Evolutionary conservation across 257 asterid genomes (phyloP).

Genomic region (Solanum lycopersicoides): DNA sequence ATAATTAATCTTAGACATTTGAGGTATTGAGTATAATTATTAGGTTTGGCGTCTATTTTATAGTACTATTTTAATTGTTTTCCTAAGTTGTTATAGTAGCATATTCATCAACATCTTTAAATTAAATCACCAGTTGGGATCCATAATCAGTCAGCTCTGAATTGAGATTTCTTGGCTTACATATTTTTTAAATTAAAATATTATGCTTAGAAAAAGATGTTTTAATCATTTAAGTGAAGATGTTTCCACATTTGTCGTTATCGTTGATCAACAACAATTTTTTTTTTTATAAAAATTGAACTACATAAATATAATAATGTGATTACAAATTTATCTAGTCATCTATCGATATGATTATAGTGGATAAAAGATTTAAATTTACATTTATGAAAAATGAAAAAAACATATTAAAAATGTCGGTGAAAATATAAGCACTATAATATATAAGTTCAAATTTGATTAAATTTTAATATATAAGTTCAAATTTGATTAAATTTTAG

Average conservation of each 20-base stretch:
- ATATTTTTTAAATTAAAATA: not conserved
- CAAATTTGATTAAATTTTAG: not conserved
- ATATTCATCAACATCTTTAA: not conserved
- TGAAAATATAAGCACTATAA: no score
- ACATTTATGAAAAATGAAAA: not conserved
- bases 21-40: not conserved
- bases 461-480: not conserved
- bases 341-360: not conserved
- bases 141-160: not conserved
- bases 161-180: not conserved
- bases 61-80: not conserved
- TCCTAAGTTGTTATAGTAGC: not conserved
- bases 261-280: not conserved
- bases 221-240: not conserved
- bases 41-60: not conserved
- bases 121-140: not conserved
- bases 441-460: no score
- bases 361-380: no score
- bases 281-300: not conserved
- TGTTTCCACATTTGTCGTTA: not conserved
- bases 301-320: not conserved
- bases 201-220: not conserved
- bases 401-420: not conserved
- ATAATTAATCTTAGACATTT: not conserved
- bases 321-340: not conserved